Evolutionary conservation across 495 filamentous ascomycete species (phyloP).

Genomic region (Cairneyella variabilis): DNA sequence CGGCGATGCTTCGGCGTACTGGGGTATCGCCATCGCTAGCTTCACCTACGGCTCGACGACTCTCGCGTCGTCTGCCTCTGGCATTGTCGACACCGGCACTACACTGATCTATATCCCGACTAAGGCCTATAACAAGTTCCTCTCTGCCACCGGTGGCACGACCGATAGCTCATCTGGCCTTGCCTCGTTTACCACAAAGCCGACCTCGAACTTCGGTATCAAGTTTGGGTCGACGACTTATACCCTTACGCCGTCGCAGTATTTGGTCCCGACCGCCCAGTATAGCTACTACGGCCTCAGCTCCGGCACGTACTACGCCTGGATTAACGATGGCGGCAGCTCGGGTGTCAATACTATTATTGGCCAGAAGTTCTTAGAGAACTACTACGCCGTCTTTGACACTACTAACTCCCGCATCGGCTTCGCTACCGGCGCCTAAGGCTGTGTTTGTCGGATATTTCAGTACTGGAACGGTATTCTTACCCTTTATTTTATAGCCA

Average conservation of each 20-base stretch:
- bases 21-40: conserved; percentile 16
- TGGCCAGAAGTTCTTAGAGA: conserved; percentile 18
- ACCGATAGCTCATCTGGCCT: conserved; percentile 18
- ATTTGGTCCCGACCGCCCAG: conserved; percentile 16
- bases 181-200: conserved; percentile 8
- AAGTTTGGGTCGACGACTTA: conserved; percentile 17
- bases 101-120: conserved; percentile 17
- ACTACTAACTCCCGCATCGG: conserved; percentile 18
- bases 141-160: conserved; percentile 11
- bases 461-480: too few species aligned
- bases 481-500: too few species aligned
- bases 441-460: too few species aligned
- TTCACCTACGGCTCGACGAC: conserved; percentile 14
- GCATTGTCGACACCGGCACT: conserved; percentile 18
- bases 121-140: conserved; percentile 16
- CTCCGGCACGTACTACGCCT: conserved; percentile 16
- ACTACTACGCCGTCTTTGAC: conserved; percentile 15
- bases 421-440: conserved; percentile 16
- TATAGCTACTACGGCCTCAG: conserved; percentile 10
- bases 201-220: conserved; percentile 17
- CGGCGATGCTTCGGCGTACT: conserved; percentile 14
- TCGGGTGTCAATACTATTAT: conserved; percentile 19
- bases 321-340: conserved; percentile 17
- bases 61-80: conserved; percentile 10
- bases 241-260: conserved; percentile 14